Base-by-base conservation (phyloP, 2,329 filamentous ascomycete species). In the Ceratocystis ficicola region DNA sequence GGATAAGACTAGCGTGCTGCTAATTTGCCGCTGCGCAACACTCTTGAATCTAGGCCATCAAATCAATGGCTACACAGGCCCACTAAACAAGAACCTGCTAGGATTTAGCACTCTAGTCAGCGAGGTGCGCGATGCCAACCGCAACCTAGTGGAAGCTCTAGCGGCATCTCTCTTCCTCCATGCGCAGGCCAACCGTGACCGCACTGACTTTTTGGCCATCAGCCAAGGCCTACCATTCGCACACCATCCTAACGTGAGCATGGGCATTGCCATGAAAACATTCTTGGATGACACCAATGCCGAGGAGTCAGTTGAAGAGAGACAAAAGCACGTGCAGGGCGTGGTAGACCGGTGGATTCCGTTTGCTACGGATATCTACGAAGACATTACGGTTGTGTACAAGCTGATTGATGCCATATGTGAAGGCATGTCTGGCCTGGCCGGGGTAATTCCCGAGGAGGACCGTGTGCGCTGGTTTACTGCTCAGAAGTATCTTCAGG, bases 11-110 rank as follows among this genome's bases (percentile, higher is more conserved):
- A 87, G 87, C 71, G 85, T 91, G 57, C 81, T 94, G 65, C 81
- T 99, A 57, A 86, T 97, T 71, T 94, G 91, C 70, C 87, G 94
- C 48, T 87, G 92, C 68, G 89, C 92, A 15, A 91, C 89, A 64
- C 79, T 97, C 67, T 83, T 91, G 63, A 90, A 88, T 72, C 80
- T 97, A 68, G 84, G 86, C 41, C 94, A 99, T 74, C 83, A 89
- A 70, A 81, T 83, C 2, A 92, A 93, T 70, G 94, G 94, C 36
- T 99, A 96, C 75, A 96, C 93, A 1, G 94, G 94, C 0, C 93
- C 94, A 1, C 81, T 99, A 1, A 96, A 91, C 79, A 87, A 94
- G 75, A 91, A 93, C 70, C 80, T 96, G 64, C 81, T 99, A 52
- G 86, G 86, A 30, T 99, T 92, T 78, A 88, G 90, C 68, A 92